These are phyloP conservation scores for Mucor circinelloides DNA, from an alignment of 371 early-diverging fungal genomes.

Conservation along the genomic window DNA sequence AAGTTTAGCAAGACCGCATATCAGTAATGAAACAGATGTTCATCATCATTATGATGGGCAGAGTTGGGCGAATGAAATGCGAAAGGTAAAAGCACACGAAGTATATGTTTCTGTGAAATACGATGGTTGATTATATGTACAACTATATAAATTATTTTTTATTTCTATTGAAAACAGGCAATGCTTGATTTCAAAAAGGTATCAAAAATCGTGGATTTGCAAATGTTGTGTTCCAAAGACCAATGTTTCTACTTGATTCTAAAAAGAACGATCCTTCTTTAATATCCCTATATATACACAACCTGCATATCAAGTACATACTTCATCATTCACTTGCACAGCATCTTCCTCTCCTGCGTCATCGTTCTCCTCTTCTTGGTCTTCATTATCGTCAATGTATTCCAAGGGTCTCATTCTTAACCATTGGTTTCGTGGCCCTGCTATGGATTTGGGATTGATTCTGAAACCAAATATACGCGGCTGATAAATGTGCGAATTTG, in stretches of 20 bases:
- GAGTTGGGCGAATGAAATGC: no score
- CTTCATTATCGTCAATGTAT: conserved; percentile 36
- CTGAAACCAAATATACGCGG: conserved; percentile 86
- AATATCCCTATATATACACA: background rate
- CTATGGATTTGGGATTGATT: conserved; percentile 55
- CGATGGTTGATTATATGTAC: background rate
- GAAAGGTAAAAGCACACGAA: no score
- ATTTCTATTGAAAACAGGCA: background rate
- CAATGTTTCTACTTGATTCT: background rate
- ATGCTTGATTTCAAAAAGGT: background rate
- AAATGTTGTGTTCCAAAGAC: background rate
- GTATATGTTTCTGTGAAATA: no score
- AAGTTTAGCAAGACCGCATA: background rate
- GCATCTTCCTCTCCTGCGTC: background rate
- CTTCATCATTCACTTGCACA: background rate
- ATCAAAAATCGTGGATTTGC: background rate
- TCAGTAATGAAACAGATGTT: background rate
- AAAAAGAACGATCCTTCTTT: background rate
- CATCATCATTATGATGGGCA: background rate
- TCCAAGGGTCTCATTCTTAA: conserved; percentile 60
- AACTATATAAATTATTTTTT: background rate
- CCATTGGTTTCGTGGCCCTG: conserved; percentile 82
- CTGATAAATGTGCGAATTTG: conserved; percentile 59
- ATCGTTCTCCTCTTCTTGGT: background rate
- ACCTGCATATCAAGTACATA: background rate